phyloP scores from a whole-genome alignment of 805 yeast species.

The Saccharomyces kudriavzevii region DNA sequence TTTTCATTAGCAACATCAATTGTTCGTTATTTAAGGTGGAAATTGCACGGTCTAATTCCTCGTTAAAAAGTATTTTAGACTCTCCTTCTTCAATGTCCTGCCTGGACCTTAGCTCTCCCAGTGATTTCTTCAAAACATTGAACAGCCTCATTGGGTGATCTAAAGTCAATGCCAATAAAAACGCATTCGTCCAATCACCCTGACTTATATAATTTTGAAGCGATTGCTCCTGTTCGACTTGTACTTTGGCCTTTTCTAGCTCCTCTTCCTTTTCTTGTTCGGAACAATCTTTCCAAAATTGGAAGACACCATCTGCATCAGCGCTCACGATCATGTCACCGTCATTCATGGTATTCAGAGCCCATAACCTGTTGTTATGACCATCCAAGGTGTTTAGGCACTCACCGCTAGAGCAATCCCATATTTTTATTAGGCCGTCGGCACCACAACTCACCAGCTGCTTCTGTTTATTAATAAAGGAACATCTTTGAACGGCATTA shows the following conservation, averaged over 20 bases:
- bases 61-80: conserved; percentile 20
- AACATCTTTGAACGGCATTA: conserved; percentile 79
- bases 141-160: conserved; percentile 87
- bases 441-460: conserved; percentile 77
- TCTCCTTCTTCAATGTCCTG: conserved; percentile 35
- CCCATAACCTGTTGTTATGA: conserved; percentile 94
- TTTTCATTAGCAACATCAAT: conserved; percentile 51
- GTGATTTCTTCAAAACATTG: conserved; percentile 59
- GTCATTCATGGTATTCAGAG: conserved; percentile 57
- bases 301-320: conserved; percentile 90
- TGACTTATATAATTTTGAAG: conserved; percentile 63
- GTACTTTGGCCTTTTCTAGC: conserved; percentile 41
- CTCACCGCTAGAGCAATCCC: conserved; percentile 78
- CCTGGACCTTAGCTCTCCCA: conserved; percentile 31
- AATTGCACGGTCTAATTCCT: conserved; percentile 58
- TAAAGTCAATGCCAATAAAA: conserved; percentile 71
- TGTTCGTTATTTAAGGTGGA: conserved; percentile 51
- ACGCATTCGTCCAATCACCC: conserved; percentile 84
- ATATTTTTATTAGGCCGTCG: conserved; percentile 85
- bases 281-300: conserved; percentile 83
- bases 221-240: conserved; percentile 83
- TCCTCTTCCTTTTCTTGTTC: conserved; percentile 55
- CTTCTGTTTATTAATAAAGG: conserved; percentile 56
- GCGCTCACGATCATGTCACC: conserved; percentile 72
- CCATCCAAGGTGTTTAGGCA: conserved; percentile 80